Base-by-base conservation (phyloP, 768 basidiomycete genomes). In the Hortiboletus flavorubellus region DNA sequence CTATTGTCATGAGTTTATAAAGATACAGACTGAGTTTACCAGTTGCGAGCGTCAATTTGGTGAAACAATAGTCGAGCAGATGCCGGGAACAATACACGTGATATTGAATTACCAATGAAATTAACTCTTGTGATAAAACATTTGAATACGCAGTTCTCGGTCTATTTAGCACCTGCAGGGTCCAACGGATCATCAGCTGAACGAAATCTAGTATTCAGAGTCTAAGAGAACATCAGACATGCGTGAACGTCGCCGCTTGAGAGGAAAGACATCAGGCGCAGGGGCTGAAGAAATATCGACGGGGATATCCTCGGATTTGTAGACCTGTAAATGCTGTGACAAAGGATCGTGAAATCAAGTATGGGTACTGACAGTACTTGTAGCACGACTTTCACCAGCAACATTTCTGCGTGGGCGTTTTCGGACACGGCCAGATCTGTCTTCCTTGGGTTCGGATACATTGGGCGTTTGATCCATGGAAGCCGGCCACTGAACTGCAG, bases 211-310 rank as follows among this genome's bases (percentile, higher is more conserved):
- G 42, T 49, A 60, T 59, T 71, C 69, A 49, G 69, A 61, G 42
- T 70, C 69, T 35, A 69, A 59, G 41, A 58, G 55, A 45, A 55
- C 56, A 56, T 75, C 70, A 49, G 68, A 64, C 43, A 69, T 63
- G 61, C 75, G 75, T 48, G 80, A 81, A 16, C 73, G 73, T 38
- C 82, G 79, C 48, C 78, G 73, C 49, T 79, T 76, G 30, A 82
- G 65, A 37, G 75, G 64, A 49, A 68, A 54, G 33, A 67, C 61
- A 40, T 71, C 59, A 30, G 60, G 59, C 33, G 68, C 53, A 40
- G 62, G 64, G 26, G 67, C 62, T 8, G 73, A 58, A 55, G 72
- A 67, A 29, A 76, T 66, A 15, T 64, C 66, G n/a, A 72, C 31
- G 11, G 67, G 38, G 15, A 49, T 42, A 30, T 68, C 69, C 55